A percentile compares a stretch with the other conserved stretches of the same genome.
Evolutionary conservation across 805 yeast genomes (phyloP).

Genomic region (Clavispora fructus): DNA sequence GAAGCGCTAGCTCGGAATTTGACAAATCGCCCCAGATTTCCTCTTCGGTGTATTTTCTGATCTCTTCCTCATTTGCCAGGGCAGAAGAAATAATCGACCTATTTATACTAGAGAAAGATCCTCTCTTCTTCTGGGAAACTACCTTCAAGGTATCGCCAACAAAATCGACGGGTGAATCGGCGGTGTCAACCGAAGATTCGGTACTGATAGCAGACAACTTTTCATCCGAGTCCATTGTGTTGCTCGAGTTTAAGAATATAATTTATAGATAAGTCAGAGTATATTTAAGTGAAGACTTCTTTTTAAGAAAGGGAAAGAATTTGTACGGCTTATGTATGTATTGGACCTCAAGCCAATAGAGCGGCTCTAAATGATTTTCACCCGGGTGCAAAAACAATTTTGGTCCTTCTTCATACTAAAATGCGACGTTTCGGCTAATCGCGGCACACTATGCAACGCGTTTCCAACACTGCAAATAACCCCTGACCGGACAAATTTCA

Average conservation of each 20-base stretch:
- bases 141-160: neutral
- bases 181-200: neutral
- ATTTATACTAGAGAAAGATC: neutral
- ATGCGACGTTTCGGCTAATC: slow-evolving; percentile 7
- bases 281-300: neutral
- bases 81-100: neutral
- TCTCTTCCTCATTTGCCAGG: neutral
- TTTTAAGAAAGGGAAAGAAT: neutral
- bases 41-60: slow-evolving; percentile 14
- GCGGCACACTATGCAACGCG: slow-evolving; percentile 1
- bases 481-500: neutral
- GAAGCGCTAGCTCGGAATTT: slow-evolving; percentile 23
- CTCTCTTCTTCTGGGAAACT: neutral
- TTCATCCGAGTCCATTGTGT: neutral
- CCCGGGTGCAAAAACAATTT: slow-evolving; percentile 1
- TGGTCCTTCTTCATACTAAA: neutral
- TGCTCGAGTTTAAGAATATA: no score
- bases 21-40: slow-evolving; percentile 31
- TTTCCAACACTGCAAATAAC: neutral
- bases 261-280: no score
- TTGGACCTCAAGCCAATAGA: neutral
- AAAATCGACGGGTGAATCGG: neutral
- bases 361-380: neutral
- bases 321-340: neutral
- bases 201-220: neutral